A percentile compares a stretch with the other conserved stretches of the same genome.
phyloP scores from a whole-genome alignment of 2,329 filamentous ascomycete species.

The Colletotrichum echinochloae region DNA sequence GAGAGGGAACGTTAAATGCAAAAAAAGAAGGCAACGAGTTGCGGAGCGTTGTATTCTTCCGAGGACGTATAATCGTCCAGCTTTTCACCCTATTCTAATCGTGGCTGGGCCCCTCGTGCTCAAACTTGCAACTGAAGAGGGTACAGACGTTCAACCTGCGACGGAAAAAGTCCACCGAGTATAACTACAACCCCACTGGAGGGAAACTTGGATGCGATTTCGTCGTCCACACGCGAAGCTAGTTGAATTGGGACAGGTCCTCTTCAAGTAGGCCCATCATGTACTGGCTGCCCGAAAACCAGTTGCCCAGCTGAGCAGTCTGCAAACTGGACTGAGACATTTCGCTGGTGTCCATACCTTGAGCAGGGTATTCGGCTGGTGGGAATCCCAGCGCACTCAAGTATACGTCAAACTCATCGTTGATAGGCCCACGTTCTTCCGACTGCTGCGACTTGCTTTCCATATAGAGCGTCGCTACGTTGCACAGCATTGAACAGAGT shows the following conservation, averaged over 20 bases:
- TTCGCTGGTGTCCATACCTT: conserved; percentile 47
- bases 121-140: background rate
- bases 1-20: too few species aligned
- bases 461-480: conserved; percentile 71
- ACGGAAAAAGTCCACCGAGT: too few species aligned
- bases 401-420: conserved; percentile 73
- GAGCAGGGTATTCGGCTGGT: conserved; percentile 49
- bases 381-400: conserved; percentile 73
- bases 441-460: conserved; percentile 67
- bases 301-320: conserved; percentile 67
- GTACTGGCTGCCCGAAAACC: conserved; percentile 74
- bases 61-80: background rate
- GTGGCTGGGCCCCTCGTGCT: background rate
- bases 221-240: background rate
- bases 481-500: conserved; percentile 72
- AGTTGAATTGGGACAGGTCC: conserved; percentile 61
- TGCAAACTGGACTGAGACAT: conserved; percentile 46
- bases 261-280: conserved; percentile 75
- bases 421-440: conserved; percentile 61
- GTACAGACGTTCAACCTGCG: background rate
- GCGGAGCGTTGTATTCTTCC: background rate
- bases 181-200: background rate
- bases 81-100: too few species aligned
- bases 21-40: background rate
- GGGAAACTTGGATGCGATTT: background rate